Conservation (phyloP, 768 basidiomycete species). For the Coprinellus micaceus region DNA sequence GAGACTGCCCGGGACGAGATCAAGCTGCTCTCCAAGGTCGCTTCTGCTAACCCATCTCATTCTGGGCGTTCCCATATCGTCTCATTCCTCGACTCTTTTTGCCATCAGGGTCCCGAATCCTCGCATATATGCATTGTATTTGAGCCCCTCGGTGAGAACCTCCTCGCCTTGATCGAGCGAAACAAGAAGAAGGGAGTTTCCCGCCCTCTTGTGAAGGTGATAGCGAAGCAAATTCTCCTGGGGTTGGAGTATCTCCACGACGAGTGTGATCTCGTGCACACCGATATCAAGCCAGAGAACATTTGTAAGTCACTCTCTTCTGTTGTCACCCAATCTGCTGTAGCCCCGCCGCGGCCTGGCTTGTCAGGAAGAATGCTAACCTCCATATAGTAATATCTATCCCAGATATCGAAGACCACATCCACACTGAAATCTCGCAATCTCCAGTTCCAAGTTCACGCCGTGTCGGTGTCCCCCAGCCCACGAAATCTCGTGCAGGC, state of each 20-base stretch:
- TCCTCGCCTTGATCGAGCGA: slow-evolving; percentile 69
- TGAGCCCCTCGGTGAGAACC: slow-evolving; percentile 78
- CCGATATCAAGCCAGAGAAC: slow-evolving; percentile 94
- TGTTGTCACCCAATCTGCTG: slow-evolving; percentile 9
- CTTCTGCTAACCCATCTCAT: slow-evolving; percentile 67
- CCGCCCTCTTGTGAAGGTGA: slow-evolving; percentile 75
- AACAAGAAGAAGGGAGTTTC: slow-evolving; percentile 84
- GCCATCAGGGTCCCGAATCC: slow-evolving; percentile 66
- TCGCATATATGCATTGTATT: slow-evolving; percentile 90
- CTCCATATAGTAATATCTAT: slow-evolving; percentile 70
- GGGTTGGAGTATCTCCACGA: slow-evolving; percentile 91
- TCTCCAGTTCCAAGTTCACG: slow-evolving; percentile 74
- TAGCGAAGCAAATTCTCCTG: slow-evolving; percentile 81
- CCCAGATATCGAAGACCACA: slow-evolving; percentile 75
- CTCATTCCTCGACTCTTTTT: slow-evolving; percentile 87
- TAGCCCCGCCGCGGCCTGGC: slow-evolving; percentile 5
- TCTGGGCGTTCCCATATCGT: slow-evolving; percentile 80
- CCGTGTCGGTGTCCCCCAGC: slow-evolving; percentile 75
- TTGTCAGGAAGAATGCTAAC: slow-evolving; percentile 5
- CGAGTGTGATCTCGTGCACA: slow-evolving; percentile 90
- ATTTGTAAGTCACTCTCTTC: slow-evolving; percentile 59
- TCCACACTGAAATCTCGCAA: slow-evolving; percentile 59
- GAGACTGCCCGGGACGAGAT: slow-evolving; percentile 98
- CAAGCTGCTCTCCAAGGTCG: slow-evolving; percentile 78
- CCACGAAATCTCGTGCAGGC: slow-evolving; percentile 58